Base-by-base conservation (phyloP, 2,329 filamentous ascomycete genomes). In the Neofusicoccum laricinum region DNA sequence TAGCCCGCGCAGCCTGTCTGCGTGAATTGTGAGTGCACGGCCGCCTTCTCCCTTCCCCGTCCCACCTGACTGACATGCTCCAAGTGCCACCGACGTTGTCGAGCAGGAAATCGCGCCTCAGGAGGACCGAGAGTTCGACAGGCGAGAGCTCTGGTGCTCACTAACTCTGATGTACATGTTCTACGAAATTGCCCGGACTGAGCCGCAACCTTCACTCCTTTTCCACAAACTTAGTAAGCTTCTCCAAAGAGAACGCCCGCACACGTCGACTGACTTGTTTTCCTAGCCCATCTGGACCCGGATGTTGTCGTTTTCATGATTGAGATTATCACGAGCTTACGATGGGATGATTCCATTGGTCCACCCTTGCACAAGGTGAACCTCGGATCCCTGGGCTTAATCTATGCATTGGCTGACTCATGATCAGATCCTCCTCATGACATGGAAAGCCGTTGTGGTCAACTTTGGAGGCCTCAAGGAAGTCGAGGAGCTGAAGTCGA, bases 371-470 rank as follows among this genome's bases (percentile, higher is more conserved):
- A 67, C 17, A 79, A 78, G 64, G 65, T 59, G 32, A 61, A 32
- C 59, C 53, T 3, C 25, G 6, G 30, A 10, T 4, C n/a, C 2
- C 19, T 63, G 14, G 10, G 3, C 11, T 49, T 11, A 43, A 40
- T 19, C 15, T 36, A 25, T 17, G 4, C 17, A 21, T 48, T 43
- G 12, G 45, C 2, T 51, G 12, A 41, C 38, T 61, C 38, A 70
- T 32, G 8, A 12, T 10, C 70, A 90, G 84, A 86, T 95, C 45
- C 87, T 96, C 62, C 81, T 97, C 7, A 81, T 98, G 1, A 86
- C 96, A 55, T 98, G 95, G 94, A 99, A 99, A 79, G 89, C 91
- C 0, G 86, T 97, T 8, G 81, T 98, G 15, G 84, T 98, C 2
- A 85, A 90, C 1, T 95, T 98, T 74, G 95, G 95, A 30, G 91